Conservation (phyloP, 1,284 basidiomycete species). For the Golubevia pallescens region DNA sequence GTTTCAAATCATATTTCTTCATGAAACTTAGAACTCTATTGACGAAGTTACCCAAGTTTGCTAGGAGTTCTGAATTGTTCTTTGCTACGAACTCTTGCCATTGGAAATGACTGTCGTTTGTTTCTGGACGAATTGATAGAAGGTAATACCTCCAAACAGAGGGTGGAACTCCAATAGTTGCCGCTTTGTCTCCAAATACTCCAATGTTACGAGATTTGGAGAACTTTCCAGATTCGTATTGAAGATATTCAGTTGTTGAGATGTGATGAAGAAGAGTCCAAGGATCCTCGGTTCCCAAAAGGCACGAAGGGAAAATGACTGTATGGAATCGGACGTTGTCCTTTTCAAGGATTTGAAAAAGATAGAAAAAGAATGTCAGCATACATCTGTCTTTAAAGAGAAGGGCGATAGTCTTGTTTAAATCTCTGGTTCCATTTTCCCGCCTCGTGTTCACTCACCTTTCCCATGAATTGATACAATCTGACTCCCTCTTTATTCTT, state of each 20-base stretch:
- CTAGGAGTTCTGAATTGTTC: slow-evolving; percentile 63
- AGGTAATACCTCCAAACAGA: slow-evolving; percentile 63
- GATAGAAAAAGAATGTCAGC: neutral
- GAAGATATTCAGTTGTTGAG: slow-evolving; percentile 63
- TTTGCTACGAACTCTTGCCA: slow-evolving; percentile 59
- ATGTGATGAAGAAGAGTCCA: slow-evolving; percentile 62
- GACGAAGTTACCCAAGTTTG: slow-evolving; percentile 63
- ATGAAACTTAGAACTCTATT: slow-evolving; percentile 61
- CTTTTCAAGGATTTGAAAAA: neutral
- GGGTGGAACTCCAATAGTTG: slow-evolving; percentile 48
- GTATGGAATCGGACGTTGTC: slow-evolving; percentile 65
- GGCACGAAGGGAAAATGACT: slow-evolving; percentile 63
- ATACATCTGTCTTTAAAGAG: too few species aligned
- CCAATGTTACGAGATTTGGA: slow-evolving; percentile 63
- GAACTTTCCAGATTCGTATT: slow-evolving; percentile 64
- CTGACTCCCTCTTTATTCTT: slow-evolving; percentile 59
- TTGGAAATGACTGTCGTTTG: slow-evolving; percentile 58
- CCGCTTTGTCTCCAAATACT: slow-evolving; percentile 61
- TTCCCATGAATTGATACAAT: slow-evolving; percentile 64
- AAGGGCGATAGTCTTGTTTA: too few species aligned
- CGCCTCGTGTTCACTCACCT: slow-evolving; percentile 10
- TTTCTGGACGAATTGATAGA: slow-evolving; percentile 58
- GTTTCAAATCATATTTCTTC: slow-evolving; percentile 58
- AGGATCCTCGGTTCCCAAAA: slow-evolving; percentile 51
- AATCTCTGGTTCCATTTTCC: too few species aligned